A percentile compares a stretch with the other conserved stretches of the same genome.
phyloP scores from a whole-genome alignment of 768 basidiomycete genomes.

The Pleurotus tuoliensis region DNA sequence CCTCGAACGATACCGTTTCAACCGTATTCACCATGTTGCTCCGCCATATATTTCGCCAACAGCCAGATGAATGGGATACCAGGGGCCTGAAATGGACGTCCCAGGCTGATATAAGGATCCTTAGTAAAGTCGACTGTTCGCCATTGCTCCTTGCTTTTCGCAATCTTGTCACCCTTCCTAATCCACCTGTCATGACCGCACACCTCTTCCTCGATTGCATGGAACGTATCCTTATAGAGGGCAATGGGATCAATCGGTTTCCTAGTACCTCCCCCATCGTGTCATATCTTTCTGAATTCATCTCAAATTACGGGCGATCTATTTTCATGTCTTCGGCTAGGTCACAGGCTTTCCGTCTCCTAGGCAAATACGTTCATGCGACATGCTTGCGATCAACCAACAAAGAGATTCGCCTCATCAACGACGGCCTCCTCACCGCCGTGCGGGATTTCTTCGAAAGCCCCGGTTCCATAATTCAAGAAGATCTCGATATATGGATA shows the following conservation, averaged over 20 bases:
- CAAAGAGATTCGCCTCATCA: background rate
- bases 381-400: background rate
- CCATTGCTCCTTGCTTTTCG: background rate
- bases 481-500: constrained; percentile 6
- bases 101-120: background rate
- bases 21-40: background rate
- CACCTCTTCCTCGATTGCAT: background rate
- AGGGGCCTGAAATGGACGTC: background rate
- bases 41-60: background rate
- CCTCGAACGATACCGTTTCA: background rate
- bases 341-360: constrained; percentile 4
- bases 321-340: background rate
- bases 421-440: constrained; percentile 2
- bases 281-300: background rate
- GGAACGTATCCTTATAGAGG: background rate
- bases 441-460: constrained; percentile 3
- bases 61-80: background rate
- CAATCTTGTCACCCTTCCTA: background rate
- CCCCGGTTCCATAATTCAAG: constrained; percentile 5
- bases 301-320: background rate
- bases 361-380: background rate
- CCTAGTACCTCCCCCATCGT: background rate
- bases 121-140: background rate
- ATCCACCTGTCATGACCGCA: background rate
- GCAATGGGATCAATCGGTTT: background rate